Base-by-base conservation (phyloP, 2,329 filamentous ascomycete genomes). In the Cladosporium halotolerans region DNA sequence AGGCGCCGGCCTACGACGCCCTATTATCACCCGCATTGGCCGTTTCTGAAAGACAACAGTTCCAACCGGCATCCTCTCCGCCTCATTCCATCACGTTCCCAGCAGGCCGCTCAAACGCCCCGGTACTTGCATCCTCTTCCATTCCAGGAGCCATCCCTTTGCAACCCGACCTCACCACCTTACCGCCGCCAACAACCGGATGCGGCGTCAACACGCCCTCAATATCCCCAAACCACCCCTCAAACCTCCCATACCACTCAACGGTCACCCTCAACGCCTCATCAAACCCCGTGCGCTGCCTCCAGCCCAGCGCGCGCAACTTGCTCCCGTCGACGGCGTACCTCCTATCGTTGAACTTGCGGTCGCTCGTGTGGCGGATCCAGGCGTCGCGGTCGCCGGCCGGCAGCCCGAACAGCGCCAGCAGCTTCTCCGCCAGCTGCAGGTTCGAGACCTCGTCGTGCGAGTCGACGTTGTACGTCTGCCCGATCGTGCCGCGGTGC, bases 401-500 rank as follows among this genome's bases (percentile, higher is more conserved):
- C 23, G 23, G 23, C 54, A 86, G 77, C 16, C 76, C 76, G 65
- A 89, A 82, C 53, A 83, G 75, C 32, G 75, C 73, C 23, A 91
- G 75, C 14, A 92, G 74, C 67, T 78, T 80, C 55, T 73, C 71
- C 69, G 86, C 87, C 5, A 92, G 76, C 2, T 83, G 76, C 14
- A 86, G 73, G 66, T 91, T 91, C 58, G 85, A 87, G 44, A 91
- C 79, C 66, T 91, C 87, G 66, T 90, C 85, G 56, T 80, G 79
- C 0, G 88, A 91, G 42, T 85, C 85, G 9, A 93, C 85, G 59
- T 93, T 93, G 76, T 93, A 93, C 56, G 88, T 81, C 63, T 90
- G 84, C 1, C 87, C 87, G 33, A 87, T 75, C 46, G 78, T 73
- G 16, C 88, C 88, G 62, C 82, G 84, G 76, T 93, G 88, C 19